Base-by-base conservation (phyloP, 2,329 filamentous ascomycete species). In the Trichoderma sp. region DNA sequence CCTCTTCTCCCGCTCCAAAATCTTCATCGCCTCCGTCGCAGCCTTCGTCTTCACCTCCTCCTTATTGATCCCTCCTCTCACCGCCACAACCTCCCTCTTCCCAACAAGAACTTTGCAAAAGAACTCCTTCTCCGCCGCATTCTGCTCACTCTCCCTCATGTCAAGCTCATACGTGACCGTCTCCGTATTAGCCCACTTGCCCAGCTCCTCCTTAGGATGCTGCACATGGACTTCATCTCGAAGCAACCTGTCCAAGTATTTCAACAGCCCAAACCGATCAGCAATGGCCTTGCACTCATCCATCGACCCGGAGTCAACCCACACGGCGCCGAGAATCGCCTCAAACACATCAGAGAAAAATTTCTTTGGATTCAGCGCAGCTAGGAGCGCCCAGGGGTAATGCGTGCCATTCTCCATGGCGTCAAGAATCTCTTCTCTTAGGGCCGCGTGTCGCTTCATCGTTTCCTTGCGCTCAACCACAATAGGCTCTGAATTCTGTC, bases 321-420 rank as follows among this genome's bases (percentile, higher is more conserved):
- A 98, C 0, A 98, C 86, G 0, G 94, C 95, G 0, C 93, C 95
- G 0, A 98, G 80, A 0, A 97, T 79, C 36, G 89, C 88, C 82
- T 98, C 95, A 11, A 98, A 85, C 8, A 98, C 82, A 79, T 98
- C 95, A 0, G 92, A 95, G 80, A 92, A 91, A 80, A 93, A 92
- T 78, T 98, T 98, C 17, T 88, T 88, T 0, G 90, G 86, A 15
- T 86, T 85, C 1, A 97, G 83, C 0, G 87, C 85, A 0, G 89
- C 84, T 1, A 98, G 87, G 0, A 89, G 80, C 1, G 88, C 84
- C 95, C 95, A 98, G 0, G 95, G 96, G 77, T 95, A 97, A 17
- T 83, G 80, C 0, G 74, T 73, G 0, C 87, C 87, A 0, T 79
- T 62, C 1, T 81, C 63, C 11, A 97, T 82, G 0, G 84, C 87